Evolutionary conservation across 2,329 filamentous ascomycete species (phyloP).

Genomic region (Plenodomus tracheiphilus): DNA sequence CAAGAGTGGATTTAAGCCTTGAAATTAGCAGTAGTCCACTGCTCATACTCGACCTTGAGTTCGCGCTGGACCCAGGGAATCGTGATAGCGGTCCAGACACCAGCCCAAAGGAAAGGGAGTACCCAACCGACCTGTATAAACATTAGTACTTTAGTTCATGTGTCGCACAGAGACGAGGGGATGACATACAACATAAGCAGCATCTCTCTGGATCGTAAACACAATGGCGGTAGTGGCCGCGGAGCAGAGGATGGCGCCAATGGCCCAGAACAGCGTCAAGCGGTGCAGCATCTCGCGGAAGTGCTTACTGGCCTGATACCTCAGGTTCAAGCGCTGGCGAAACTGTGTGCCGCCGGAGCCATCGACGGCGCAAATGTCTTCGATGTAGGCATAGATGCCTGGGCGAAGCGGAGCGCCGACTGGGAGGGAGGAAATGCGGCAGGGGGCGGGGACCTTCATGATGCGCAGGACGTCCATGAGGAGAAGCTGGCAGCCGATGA

Average conservation of each 20-base stretch:
- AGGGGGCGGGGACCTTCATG: conserved; percentile 50
- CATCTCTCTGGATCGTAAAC: conserved; percentile 53
- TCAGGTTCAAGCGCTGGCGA: conserved; percentile 54
- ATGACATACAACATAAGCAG: conserved; percentile 52
- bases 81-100: conserved; percentile 51
- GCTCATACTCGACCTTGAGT: conserved; percentile 39
- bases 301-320: conserved; percentile 57
- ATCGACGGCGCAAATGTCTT: conserved; percentile 59
- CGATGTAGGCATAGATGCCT: conserved; percentile 58
- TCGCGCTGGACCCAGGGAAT: conserved; percentile 50
- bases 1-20: conserved; percentile 41
- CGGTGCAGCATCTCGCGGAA: conserved; percentile 59
- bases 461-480: conserved; percentile 54
- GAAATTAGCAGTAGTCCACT: conserved; percentile 43
- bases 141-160: conserved; percentile 11
- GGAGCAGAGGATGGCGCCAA: conserved; percentile 49
- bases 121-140: conserved; percentile 50
- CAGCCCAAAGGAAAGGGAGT: conserved; percentile 55
- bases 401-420: conserved; percentile 56
- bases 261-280: conserved; percentile 57
- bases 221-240: conserved; percentile 49
- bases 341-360: conserved; percentile 57
- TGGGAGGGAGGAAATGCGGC: conserved; percentile 58
- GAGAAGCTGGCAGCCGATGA: conserved; percentile 56
- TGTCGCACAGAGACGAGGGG: neutral